Evolutionary conservation across 78 protist genomes (phyloP), one percentile per base, ranked within the genome.

Genomic region (Dictyostelium discoideum): DNA sequence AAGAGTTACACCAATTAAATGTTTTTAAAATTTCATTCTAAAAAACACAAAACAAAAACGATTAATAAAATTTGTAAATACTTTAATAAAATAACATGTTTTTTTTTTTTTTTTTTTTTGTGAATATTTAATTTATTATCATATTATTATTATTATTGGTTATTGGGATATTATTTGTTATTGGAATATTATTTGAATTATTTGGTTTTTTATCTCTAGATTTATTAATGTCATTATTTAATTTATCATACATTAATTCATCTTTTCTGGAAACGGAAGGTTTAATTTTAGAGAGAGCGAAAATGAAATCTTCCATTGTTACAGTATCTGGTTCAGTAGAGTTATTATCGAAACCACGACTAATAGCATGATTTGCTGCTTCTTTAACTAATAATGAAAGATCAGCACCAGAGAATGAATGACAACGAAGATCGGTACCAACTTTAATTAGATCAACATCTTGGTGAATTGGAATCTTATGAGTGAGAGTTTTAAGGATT

Each of bases 351-450:
- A 72, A 85, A 16, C 54, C 90, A 26, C 77, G 29, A 54, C 60
- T 65, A 14, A 93, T 39, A 0, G 97, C 92, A n/a, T 67, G 44
- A 42, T 46, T 84, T 8, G 97, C 92, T 13, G 98, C 98, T 69
- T 97, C 98, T 26, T 96, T 92, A 8, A 97, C 98, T 3, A 97
- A 65, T 9, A 96, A 60, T 9, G 97, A 94, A 32, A 94, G 93
- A 84, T 97, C 98, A 1, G 98, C 98, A 60, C 98, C 98, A 32
- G 86, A 67, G 94, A 92, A 97, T 14, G 97, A 88, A 65, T 88
- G 92, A 54, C 95, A 88, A 26, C 97, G 29, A 16, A 7, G 5
- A 29, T 95, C 98, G 0, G 40, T 22, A 14, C 97, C 96, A 11
- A 96, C 48, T 22, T 5, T 20, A 4, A 16, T 72, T 10, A 96